Conservation (phyloP, 768 basidiomycete genomes). For the Termitomyces sp. region DNA sequence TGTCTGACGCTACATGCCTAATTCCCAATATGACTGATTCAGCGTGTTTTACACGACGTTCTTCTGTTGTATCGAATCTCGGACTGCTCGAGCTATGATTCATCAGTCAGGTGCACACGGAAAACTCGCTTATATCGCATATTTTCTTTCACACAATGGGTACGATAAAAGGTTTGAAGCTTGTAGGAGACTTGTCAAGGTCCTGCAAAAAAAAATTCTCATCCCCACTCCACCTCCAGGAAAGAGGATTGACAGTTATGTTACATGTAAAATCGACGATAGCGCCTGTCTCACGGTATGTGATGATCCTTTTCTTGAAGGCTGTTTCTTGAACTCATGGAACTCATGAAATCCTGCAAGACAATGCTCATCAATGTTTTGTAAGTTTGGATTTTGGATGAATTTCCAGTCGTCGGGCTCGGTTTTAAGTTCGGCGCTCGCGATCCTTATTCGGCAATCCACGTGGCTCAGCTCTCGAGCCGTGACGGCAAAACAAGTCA, state of each 20-base stretch:
- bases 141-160: background rate
- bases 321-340: background rate
- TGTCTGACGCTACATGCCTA: background rate
- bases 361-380: background rate
- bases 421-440: background rate
- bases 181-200: background rate
- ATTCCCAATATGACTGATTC: background rate
- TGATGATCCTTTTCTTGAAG: background rate
- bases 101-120: background rate
- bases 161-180: background rate
- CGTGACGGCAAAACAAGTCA: background rate
- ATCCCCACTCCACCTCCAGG: background rate
- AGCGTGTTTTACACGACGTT: background rate
- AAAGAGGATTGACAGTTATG: background rate
- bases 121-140: background rate
- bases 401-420: background rate
- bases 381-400: background rate
- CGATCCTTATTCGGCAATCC: background rate
- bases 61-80: background rate
- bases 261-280: background rate
- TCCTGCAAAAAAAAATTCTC: background rate
- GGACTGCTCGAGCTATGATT: background rate
- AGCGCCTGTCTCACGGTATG: background rate
- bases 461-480: background rate
- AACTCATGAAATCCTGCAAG: background rate